These are phyloP conservation scores for Cytospora leucostoma DNA, from an alignment of 2,329 filamentous ascomycete genomes.

Conservation along the genomic window DNA sequence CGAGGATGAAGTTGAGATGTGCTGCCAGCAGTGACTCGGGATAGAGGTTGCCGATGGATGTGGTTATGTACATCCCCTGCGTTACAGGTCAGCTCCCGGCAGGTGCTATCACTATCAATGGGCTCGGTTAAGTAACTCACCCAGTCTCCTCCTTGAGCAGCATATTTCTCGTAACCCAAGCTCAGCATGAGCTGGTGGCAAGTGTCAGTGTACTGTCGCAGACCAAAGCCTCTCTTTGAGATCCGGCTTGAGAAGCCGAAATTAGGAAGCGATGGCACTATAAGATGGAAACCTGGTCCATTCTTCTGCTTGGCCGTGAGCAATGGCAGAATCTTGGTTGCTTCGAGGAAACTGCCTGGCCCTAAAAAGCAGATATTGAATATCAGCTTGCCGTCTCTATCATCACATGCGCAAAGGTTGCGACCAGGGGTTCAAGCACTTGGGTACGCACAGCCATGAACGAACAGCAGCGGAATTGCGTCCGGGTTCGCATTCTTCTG, in stretches of 20 bases:
- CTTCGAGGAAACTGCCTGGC: slow-evolving; percentile 45
- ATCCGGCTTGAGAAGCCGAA: slow-evolving; percentile 43
- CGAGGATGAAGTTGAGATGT: slow-evolving; percentile 7
- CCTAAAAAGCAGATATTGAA: background rate
- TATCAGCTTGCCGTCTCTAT: background rate
- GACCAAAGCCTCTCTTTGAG: slow-evolving; percentile 37
- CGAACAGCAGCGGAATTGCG: slow-evolving; percentile 44
- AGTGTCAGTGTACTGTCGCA: slow-evolving; percentile 34
- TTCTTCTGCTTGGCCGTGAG: slow-evolving; percentile 34
- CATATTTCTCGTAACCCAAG: slow-evolving; percentile 41
- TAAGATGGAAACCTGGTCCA: slow-evolving; percentile 46
- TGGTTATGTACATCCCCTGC: slow-evolving; percentile 9
- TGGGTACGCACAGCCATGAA: slow-evolving; percentile 42
- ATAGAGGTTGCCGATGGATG: slow-evolving; percentile 6
- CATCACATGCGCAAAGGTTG: background rate
- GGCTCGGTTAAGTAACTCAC: slow-evolving; percentile 34
- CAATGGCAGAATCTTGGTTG: slow-evolving; percentile 37
- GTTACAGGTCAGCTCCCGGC: background rate
- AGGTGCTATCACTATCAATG: background rate
- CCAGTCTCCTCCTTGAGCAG: slow-evolving; percentile 70
- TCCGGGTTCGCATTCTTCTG: slow-evolving; percentile 39
- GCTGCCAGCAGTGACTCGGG: slow-evolving; percentile 2
- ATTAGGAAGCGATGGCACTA: slow-evolving; percentile 47
- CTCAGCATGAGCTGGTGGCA: slow-evolving; percentile 43
- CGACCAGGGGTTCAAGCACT: too few relatives aligned